These are phyloP conservation scores for Podospora pseudoanserina DNA, from an alignment of 495 filamentous ascomycete genomes.

Conservation along the genomic window DNA sequence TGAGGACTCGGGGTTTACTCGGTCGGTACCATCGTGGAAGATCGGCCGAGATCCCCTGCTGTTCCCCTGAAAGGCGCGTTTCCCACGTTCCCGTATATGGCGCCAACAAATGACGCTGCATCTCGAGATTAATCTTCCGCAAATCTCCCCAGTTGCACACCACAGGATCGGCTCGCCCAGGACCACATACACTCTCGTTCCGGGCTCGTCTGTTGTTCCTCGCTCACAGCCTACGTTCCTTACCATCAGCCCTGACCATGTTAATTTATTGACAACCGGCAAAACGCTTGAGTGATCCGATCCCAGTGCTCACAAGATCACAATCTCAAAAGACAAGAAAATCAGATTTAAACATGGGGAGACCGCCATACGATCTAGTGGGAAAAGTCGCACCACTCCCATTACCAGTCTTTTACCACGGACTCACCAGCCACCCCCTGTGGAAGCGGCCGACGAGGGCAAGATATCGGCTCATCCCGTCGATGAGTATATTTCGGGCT, in stretches of 20 bases:
- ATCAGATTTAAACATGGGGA: slow-evolving; percentile 27
- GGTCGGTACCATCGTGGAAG: slow-evolving; percentile 6
- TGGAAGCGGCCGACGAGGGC: slow-evolving; percentile 15
- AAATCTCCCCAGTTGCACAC: slow-evolving; percentile 7
- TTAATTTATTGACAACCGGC: slow-evolving; percentile 28
- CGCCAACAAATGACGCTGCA: slow-evolving; percentile 9
- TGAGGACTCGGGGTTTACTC: not conserved
- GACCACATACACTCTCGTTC: slow-evolving; percentile 12
- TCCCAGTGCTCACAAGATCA: slow-evolving; percentile 19
- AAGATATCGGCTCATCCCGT: slow-evolving; percentile 12
- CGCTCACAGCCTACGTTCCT: not conserved
- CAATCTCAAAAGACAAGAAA: not conserved
- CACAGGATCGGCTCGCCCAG: not conserved
- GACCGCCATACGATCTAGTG: slow-evolving; percentile 27
- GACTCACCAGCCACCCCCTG: slow-evolving; percentile 12
- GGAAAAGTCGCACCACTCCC: slow-evolving; percentile 20
- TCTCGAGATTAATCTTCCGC: slow-evolving; percentile 23
- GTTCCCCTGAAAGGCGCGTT: slow-evolving; percentile 14
- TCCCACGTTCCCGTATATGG: not conserved
- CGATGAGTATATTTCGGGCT: slow-evolving; percentile 27
- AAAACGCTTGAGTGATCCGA: slow-evolving; percentile 29
- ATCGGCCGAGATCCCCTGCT: slow-evolving; percentile 12
- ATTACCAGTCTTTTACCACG: slow-evolving; percentile 15
- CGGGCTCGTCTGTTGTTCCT: slow-evolving; percentile 15
- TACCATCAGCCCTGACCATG: slow-evolving; percentile 3